These are phyloP conservation scores for Avena sativa DNA, from an alignment of 176 grass and related monocot genomes.

Conservation along the genomic window DNA sequence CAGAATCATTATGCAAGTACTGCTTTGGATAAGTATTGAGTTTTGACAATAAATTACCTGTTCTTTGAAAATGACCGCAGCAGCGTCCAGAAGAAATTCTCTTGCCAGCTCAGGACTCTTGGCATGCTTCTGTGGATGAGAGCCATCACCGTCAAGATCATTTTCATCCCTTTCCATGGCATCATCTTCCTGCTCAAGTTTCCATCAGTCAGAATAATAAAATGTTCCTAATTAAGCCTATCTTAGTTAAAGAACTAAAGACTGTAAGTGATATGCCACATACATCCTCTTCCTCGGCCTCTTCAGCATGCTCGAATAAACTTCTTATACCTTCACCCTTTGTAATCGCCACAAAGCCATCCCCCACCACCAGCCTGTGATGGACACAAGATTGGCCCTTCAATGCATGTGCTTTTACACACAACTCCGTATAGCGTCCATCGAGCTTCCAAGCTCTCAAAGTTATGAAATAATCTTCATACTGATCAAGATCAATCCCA, in stretches of 20 bases:
- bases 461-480: constrained; percentile 71
- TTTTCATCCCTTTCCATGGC: constrained; percentile 87
- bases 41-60: constrained; percentile 61
- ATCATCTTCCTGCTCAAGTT: constrained; percentile 85
- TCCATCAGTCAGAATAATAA: constrained; percentile 42
- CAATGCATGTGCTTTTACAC: constrained; percentile 90
- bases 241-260: constrained; percentile 49
- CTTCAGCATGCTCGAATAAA: constrained; percentile 98
- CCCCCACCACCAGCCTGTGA: constrained; percentile 76
- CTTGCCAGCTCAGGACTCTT: constrained; percentile 97
- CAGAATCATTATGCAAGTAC: constrained; percentile 34
- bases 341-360: constrained; percentile 84
- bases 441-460: constrained; percentile 81
- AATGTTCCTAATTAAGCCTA: constrained; percentile 45
- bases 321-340: constrained; percentile 83
- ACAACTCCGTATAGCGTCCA: constrained; percentile 65
- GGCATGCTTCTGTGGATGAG: constrained; percentile 89
- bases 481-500: constrained; percentile 74
- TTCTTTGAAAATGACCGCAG: constrained; percentile 97
- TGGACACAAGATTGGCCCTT: constrained; percentile 94
- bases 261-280: constrained; percentile 45
- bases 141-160: constrained; percentile 77
- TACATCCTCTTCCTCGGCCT: constrained; percentile 99
- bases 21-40: neutral
- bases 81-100: constrained; percentile 96